phyloP scores from a whole-genome alignment of 768 basidiomycete genomes.

The Amanita fuliginea region DNA sequence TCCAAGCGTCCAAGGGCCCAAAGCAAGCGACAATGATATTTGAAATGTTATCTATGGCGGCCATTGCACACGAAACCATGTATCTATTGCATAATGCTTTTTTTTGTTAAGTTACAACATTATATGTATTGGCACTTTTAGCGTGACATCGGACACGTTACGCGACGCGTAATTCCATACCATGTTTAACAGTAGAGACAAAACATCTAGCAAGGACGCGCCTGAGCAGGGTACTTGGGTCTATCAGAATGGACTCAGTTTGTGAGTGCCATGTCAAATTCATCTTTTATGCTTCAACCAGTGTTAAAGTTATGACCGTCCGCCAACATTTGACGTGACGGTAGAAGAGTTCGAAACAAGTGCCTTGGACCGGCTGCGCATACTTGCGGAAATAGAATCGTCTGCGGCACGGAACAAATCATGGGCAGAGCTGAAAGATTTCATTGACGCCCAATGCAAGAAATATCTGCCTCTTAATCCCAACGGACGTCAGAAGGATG shows the following conservation, averaged over 20 bases:
- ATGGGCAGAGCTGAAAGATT: conserved; percentile 63
- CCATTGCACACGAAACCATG: background rate
- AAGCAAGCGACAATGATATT: background rate
- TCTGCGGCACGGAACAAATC: conserved; percentile 74
- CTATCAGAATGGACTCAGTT: conserved; percentile 69
- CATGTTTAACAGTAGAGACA: conserved; percentile 28
- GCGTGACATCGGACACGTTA: conserved; percentile 2
- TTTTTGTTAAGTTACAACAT: background rate
- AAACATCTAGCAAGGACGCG: conserved; percentile 14
- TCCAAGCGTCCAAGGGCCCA: conserved; percentile 11
- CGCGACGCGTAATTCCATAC: background rate
- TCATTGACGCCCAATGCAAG: conserved; percentile 51
- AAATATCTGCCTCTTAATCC: conserved; percentile 69
- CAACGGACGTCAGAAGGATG: conserved; percentile 35
- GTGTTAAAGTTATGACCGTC: conserved; percentile 63
- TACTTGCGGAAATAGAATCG: conserved; percentile 87
- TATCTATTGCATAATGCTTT: conserved; percentile 1
- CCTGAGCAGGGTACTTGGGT: conserved; percentile 22
- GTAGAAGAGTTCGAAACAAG: conserved; percentile 92
- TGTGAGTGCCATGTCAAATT: conserved; percentile 35
- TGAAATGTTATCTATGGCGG: background rate
- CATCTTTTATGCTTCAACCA: background rate
- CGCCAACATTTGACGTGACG: conserved; percentile 82
- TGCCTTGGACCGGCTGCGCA: conserved; percentile 78
- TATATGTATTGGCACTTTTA: background rate